A percentile compares a stretch with the other conserved stretches of the same genome.
Evolutionary conservation across 164 flowering plant genomes (phyloP).

Genomic region (Akebia trifoliata): DNA sequence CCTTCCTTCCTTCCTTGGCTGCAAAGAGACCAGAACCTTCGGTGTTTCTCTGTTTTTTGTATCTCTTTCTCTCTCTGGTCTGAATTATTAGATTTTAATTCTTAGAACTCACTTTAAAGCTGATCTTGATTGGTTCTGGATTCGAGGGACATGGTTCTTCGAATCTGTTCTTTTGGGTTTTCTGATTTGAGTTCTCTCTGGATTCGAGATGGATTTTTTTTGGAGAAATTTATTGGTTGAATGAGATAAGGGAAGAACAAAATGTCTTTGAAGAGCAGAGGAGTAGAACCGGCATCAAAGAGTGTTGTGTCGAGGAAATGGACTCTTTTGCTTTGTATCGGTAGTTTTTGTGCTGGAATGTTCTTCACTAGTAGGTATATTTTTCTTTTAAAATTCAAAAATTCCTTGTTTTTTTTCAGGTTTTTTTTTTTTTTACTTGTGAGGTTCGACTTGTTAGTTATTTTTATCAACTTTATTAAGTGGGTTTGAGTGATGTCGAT

Average conservation of each 20-base stretch:
- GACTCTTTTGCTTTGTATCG: conserved; percentile 51
- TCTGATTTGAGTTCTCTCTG: background rate
- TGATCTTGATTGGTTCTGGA: background rate
- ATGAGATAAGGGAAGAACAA: conserved; percentile 2
- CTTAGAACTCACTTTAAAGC: background rate
- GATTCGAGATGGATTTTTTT: background rate
- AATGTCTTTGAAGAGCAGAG: conserved; percentile 54
- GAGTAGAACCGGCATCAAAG: conserved; percentile 29
- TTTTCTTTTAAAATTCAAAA: background rate
- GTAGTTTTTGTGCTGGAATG: conserved; percentile 70
- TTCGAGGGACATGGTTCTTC: conserved; percentile 1
- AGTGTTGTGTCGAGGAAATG: conserved; percentile 38
- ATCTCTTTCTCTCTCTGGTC: background rate
- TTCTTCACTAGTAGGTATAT: conserved; percentile 65
- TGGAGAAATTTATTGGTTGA: conserved; percentile 1
- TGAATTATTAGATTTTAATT: background rate
- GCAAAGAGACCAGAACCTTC: conserved; percentile 8
- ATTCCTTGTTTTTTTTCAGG: background rate
- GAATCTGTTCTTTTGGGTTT: conserved; percentile 5
- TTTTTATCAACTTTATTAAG: background rate
- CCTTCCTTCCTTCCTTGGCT: conserved; percentile 5
- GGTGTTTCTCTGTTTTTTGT: background rate
- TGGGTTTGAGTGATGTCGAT: background rate
- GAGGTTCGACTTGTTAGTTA: no score
- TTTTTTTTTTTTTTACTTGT: no score